Evolutionary conservation across 2,329 filamentous ascomycete species (phyloP).

Genomic region (Colletotrichum tofieldiae): DNA sequence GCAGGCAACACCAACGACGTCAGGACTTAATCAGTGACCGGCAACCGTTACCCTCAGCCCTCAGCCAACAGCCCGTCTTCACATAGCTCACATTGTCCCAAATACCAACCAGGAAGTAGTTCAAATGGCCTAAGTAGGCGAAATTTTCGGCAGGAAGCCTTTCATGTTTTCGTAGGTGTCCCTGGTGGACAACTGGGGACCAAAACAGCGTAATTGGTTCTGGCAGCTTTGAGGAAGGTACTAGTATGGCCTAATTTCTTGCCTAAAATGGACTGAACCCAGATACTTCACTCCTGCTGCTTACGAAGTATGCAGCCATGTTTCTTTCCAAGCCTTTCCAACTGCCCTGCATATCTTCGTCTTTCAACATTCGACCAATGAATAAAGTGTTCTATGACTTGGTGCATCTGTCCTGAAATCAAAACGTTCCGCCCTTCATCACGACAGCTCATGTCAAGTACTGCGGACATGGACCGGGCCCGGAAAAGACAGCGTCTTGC

Average conservation of each 20-base stretch:
- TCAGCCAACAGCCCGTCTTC: neutral
- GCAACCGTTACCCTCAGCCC: neutral
- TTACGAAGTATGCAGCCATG: too few relatives aligned
- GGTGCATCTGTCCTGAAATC: neutral
- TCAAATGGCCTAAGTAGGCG: neutral
- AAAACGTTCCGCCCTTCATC: neutral
- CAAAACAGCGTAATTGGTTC: neutral
- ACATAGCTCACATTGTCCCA: neutral
- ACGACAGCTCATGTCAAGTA: neutral
- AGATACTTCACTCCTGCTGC: neutral
- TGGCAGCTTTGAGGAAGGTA: neutral
- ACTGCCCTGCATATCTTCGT: too few relatives aligned
- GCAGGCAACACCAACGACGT: neutral
- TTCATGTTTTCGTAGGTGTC: neutral
- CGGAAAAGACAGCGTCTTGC: slow-evolving; percentile 51
- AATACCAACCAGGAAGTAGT: neutral
- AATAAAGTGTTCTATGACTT: too few relatives aligned
- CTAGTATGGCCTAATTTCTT: neutral
- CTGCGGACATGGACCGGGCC: slow-evolving; percentile 49
- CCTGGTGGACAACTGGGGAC: neutral
- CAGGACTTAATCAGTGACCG: neutral
- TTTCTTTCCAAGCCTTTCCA: neutral
- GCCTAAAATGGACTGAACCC: neutral
- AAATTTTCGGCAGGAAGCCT: neutral
- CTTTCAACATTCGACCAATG: too few relatives aligned